Conservation (phyloP, 1,284 basidiomycete genomes). For the Rhodotorula glutinis region DNA sequence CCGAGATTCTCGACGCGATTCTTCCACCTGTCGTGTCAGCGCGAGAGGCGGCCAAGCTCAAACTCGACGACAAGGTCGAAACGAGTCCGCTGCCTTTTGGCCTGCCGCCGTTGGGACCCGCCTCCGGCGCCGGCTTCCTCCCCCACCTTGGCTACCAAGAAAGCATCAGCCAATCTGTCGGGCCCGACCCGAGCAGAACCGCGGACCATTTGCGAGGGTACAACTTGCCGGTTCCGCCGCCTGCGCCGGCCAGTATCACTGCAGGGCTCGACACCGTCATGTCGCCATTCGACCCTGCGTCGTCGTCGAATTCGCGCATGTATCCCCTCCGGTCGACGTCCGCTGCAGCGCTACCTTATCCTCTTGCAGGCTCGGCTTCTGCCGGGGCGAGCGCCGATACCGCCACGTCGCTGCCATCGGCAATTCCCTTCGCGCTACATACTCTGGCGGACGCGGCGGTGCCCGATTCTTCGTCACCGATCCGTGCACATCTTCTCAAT, state of each 20-base stretch:
- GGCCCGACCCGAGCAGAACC: neutral
- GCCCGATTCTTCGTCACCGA: neutral
- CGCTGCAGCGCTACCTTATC: no score
- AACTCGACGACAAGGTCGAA: neutral
- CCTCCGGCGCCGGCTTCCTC: neutral
- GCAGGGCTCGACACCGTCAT: neutral
- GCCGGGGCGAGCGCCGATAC: no score
- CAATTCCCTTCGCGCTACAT: neutral
- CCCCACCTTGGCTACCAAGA: no score
- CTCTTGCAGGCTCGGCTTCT: no score
- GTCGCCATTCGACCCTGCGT: neutral
- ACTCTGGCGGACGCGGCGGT: conserved; percentile 10
- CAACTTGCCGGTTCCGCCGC: neutral
- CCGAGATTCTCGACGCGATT: conserved; percentile 15
- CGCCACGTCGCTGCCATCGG: neutral
- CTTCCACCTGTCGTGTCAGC: neutral
- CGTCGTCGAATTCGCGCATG: neutral
- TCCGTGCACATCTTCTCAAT: no score
- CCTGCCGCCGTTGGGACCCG: no score
- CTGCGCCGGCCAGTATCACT: neutral
- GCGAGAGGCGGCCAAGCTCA: neutral
- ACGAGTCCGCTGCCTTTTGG: no score
- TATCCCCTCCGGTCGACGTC: neutral
- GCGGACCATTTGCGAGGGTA: neutral
- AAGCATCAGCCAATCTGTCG: no score